Conservation (phyloP, 176 grass and related monocot species). For the Cenchrus fungigraminus region DNA sequence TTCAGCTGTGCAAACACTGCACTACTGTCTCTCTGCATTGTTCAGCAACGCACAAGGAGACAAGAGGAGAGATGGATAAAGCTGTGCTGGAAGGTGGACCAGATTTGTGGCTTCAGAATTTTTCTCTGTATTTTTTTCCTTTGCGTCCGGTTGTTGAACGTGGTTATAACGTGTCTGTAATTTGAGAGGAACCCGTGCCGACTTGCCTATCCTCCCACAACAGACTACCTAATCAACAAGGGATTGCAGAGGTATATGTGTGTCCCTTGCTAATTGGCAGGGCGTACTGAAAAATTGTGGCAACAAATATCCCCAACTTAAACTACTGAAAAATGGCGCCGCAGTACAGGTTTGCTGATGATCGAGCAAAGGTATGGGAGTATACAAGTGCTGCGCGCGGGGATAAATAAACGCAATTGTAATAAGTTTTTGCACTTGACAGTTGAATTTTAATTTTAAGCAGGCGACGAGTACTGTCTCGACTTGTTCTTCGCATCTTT, state of each 20-base stretch:
- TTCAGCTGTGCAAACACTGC: not conserved
- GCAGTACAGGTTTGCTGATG: slow-evolving; percentile 19
- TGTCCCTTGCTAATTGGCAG: not conserved
- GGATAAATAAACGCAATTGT: not conserved
- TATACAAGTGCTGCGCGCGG: not conserved
- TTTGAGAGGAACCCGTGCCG: slow-evolving; percentile 1
- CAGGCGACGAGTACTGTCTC: not conserved
- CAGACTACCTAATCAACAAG: not conserved
- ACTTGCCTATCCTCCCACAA: slow-evolving; percentile 14
- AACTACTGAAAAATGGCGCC: not conserved
- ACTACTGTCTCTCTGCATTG: not conserved
- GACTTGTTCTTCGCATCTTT: not conserved
- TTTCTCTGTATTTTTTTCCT: not conserved
- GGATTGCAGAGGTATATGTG: not conserved
- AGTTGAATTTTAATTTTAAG: not conserved
- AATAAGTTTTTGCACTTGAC: not conserved
- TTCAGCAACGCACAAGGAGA: not conserved
- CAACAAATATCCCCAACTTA: not conserved
- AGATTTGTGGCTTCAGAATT: slow-evolving; percentile 19
- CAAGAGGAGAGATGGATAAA: not conserved
- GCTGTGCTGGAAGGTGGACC: slow-evolving; percentile 20
- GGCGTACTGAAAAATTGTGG: not conserved
- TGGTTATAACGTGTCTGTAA: slow-evolving; percentile 50
- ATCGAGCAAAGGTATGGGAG: not conserved
- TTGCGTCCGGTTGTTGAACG: slow-evolving; percentile 39